These are phyloP conservation scores for Nitzschia sp. DNA, from an alignment of 108 stramenopile genomes.

Conservation along the genomic window DNA sequence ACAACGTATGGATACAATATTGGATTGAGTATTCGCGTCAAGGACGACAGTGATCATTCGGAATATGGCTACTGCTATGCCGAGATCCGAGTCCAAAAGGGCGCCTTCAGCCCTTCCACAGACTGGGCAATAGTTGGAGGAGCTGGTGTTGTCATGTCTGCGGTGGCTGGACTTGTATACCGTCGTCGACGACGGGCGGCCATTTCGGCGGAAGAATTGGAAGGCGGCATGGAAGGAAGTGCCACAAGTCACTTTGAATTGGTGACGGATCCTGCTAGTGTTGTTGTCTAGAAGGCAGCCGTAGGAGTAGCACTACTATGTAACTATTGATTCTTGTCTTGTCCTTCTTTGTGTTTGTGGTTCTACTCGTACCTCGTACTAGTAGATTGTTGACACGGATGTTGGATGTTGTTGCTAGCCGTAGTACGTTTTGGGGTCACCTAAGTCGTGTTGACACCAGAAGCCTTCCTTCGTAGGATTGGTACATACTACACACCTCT, in stretches of 20 bases:
- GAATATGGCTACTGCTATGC: slow-evolving; percentile 11
- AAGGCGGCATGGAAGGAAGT: not conserved
- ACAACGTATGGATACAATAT: slow-evolving; percentile 12
- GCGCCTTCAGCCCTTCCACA: not conserved
- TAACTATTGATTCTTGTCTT: too few species aligned
- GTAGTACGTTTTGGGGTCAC: too few species aligned
- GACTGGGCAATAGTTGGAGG: slow-evolving; percentile 1
- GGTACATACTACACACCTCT: too few species aligned
- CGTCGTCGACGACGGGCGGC: slow-evolving; percentile 1
- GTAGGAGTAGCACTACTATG: too few species aligned
- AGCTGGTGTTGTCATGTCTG: not conserved
- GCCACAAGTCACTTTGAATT: slow-evolving; percentile 2
- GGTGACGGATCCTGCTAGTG: not conserved
- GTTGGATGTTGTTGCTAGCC: too few species aligned
- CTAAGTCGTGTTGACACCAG: too few species aligned
- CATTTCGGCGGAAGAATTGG: not conserved
- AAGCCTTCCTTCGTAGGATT: too few species aligned
- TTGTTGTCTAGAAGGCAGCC: too few species aligned
- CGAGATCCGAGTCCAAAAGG: slow-evolving; percentile 1
- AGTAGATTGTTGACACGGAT: too few species aligned
- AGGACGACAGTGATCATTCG: not conserved
- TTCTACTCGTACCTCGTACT: too few species aligned
- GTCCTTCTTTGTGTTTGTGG: too few species aligned
- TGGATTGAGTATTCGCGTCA: slow-evolving; percentile 4
- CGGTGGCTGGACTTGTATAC: not conserved